These are phyloP conservation scores for Arxiozyma slooffiae DNA, from an alignment of 1,139 yeast genomes.

Conservation along the genomic window DNA sequence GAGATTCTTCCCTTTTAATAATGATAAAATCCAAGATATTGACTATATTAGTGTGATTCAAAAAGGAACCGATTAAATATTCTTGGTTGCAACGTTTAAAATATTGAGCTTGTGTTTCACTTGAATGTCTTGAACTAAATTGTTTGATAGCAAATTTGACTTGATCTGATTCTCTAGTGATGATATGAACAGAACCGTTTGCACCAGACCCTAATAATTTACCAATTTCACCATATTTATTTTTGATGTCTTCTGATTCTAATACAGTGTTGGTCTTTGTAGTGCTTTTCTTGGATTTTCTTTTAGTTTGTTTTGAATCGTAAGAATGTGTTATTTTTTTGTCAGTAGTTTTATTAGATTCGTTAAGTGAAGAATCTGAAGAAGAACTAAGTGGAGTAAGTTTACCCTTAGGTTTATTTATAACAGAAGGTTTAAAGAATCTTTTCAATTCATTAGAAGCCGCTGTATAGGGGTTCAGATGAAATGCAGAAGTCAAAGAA, in stretches of 20 bases:
- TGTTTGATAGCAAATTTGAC: conserved; percentile 92
- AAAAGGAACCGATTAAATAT: conserved; percentile 88
- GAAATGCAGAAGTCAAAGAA: not conserved
- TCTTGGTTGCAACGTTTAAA: conserved; percentile 93
- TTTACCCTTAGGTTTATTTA: conserved; percentile 4
- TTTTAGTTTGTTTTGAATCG: not conserved
- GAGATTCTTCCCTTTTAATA: not conserved
- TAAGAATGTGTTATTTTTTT: not conserved
- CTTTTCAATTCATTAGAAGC: conserved; percentile 44
- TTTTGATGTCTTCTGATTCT: not conserved
- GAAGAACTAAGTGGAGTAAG: not conserved
- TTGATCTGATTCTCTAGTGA: conserved; percentile 68
- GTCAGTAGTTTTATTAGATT: not conserved
- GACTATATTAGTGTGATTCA: conserved; percentile 90
- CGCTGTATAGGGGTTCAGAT: not conserved
- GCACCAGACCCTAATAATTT: conserved; percentile 93
- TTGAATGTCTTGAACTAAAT: conserved; percentile 72
- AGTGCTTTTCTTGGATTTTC: not conserved
- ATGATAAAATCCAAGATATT: no score
- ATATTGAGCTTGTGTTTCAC: conserved; percentile 78
- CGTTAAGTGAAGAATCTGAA: not conserved
- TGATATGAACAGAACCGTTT: conserved; percentile 85
- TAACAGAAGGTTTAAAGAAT: conserved; percentile 37
- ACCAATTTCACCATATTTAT: conserved; percentile 78
- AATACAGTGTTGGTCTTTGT: not conserved